phyloP scores from a whole-genome alignment of 148 eudicot genomes.

The Polygonum aviculare region DNA sequence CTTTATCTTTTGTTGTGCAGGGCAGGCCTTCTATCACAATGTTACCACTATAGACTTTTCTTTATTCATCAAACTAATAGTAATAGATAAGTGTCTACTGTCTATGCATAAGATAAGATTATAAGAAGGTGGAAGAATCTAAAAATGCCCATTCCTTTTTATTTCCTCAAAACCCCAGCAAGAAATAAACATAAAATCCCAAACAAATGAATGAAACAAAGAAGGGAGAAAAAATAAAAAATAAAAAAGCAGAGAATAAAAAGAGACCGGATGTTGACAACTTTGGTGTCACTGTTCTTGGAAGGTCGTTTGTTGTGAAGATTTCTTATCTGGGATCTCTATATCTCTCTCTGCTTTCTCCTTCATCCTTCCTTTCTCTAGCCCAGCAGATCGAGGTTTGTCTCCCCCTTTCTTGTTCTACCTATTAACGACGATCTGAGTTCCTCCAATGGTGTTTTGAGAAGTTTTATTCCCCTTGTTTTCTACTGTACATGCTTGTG shows the following conservation, averaged over 20 bases:
- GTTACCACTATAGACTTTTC: background rate
- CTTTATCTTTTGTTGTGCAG: background rate
- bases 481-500: background rate
- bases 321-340: conserved; percentile 99
- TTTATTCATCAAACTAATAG: background rate
- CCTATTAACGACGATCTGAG: conserved; percentile 15
- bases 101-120: background rate
- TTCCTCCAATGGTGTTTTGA: conserved; percentile 30
- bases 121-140: conserved; percentile 43
- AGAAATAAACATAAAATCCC: conserved; percentile 4
- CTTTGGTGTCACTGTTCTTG: conserved; percentile 89
- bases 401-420: conserved; percentile 22
- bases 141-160: conserved; percentile 26
- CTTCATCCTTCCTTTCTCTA: conserved; percentile 9
- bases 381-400: conserved; percentile 62
- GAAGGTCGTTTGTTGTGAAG: conserved; percentile 89
- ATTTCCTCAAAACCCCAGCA: conserved; percentile 30
- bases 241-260: conserved; percentile 53
- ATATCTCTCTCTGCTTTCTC: conserved; percentile 9
- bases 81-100: background rate
- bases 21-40: conserved; percentile 8
- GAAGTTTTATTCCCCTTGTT: conserved; percentile 13
- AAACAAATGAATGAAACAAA: conserved; percentile 14
- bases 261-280: conserved; percentile 98
- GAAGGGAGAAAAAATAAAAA: background rate